Evolutionary conservation across 805 yeast species (phyloP).

Genomic region (Candida railenensis): DNA sequence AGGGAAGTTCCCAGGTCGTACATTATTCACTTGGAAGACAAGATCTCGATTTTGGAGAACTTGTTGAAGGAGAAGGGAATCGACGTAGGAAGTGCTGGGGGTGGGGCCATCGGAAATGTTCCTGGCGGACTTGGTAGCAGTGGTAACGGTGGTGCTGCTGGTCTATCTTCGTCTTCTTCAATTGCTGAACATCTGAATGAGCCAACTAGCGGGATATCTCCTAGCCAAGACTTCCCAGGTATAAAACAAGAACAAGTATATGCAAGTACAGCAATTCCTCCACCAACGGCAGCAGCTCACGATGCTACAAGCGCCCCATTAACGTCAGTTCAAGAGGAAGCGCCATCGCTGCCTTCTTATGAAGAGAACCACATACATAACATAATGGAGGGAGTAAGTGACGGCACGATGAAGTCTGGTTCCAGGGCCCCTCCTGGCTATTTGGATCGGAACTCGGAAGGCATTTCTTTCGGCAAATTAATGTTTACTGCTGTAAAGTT

Average conservation of each 20-base stretch:
- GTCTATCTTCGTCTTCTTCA: too few species aligned
- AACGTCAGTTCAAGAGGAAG: not conserved
- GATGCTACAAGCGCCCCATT: too few species aligned
- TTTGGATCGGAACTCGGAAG: conserved; percentile 1
- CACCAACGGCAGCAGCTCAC: not conserved
- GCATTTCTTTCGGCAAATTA: conserved; percentile 69
- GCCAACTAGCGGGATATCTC: not conserved
- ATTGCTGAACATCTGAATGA: not conserved
- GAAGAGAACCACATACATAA: conserved; percentile 1
- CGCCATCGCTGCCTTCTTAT: conserved; percentile 1
- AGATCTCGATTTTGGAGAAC: conserved; percentile 55
- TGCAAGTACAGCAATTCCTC: not conserved
- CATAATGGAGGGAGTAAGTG: conserved; percentile 3
- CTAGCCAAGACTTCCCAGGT: not conserved
- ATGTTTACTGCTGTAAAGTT: conserved; percentile 77
- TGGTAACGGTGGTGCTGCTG: too few species aligned
- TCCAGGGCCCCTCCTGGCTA: conserved; percentile 5
- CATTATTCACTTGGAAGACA: conserved; percentile 67
- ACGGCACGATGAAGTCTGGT: conserved; percentile 4
- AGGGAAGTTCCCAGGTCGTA: conserved; percentile 82
- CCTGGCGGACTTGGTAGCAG: too few species aligned
- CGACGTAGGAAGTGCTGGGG: not conserved
- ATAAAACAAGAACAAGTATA: not conserved
- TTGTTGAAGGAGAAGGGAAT: conserved; percentile 45
- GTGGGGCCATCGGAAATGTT: not conserved